Evolutionary conservation across 73 alveolate genomes (phyloP).

Genomic region (Paramecium primaurelia): DNA sequence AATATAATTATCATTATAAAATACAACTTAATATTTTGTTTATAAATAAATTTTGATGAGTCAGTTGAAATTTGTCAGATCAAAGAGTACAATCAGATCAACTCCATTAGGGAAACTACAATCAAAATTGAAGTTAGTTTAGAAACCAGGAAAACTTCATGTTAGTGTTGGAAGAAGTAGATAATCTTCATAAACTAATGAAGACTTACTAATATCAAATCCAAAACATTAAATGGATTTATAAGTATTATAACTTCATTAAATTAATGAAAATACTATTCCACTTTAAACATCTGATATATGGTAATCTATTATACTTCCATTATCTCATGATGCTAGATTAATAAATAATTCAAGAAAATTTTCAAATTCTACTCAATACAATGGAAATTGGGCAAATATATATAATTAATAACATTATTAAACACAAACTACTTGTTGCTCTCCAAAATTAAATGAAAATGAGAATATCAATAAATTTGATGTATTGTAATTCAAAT

Average conservation of each 20-base stretch:
- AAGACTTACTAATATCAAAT: background rate
- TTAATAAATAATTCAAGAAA: background rate
- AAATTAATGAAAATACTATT: background rate
- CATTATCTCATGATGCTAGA: background rate
- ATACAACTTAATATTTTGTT: background rate
- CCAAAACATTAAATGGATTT: background rate
- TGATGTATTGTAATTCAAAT: background rate
- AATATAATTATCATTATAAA: background rate
- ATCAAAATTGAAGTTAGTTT: background rate
- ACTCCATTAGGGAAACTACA: background rate
- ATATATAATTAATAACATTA: background rate
- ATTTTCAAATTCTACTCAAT: background rate
- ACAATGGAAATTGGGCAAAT: background rate
- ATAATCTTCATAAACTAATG: background rate
- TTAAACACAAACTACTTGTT: background rate
- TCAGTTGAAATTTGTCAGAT: background rate
- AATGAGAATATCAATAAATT: background rate
- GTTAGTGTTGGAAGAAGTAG: background rate
- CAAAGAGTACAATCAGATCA: background rate
- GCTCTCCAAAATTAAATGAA: background rate
- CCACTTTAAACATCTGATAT: background rate
- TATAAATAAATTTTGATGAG: background rate
- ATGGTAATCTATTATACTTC: background rate
- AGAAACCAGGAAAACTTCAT: background rate
- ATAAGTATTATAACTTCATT: background rate